Conservation (phyloP, 2,329 filamentous ascomycete genomes). For the Chaetomium globosum region DNA sequence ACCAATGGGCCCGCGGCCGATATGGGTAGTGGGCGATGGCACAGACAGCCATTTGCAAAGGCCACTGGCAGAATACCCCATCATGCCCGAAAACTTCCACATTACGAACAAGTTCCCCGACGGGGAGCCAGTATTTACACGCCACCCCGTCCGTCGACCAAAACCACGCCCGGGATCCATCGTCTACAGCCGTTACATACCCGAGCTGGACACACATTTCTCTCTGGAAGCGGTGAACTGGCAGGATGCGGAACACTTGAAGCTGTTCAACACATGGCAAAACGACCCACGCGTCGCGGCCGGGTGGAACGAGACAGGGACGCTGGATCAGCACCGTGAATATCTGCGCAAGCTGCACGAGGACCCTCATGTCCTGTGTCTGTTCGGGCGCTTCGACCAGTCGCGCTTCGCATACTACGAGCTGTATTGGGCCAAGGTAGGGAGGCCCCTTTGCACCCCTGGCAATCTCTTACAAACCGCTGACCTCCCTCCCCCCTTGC, state of each 20-base stretch:
- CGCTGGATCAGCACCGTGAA: constrained; percentile 70
- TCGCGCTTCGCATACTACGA: constrained; percentile 75
- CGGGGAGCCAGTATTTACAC: constrained; percentile 42
- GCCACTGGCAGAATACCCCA: constrained; percentile 46
- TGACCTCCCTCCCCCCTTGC: constrained; percentile 6
- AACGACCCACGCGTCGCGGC: constrained; percentile 80
- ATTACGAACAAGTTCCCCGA: constrained; percentile 44
- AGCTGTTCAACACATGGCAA: constrained; percentile 76
- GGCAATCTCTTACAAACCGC: background rate
- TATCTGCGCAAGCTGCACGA: constrained; percentile 70
- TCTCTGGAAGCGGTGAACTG: constrained; percentile 73
- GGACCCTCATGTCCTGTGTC: constrained; percentile 69
- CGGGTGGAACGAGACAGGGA: constrained; percentile 79
- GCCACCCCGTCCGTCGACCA: constrained; percentile 69
- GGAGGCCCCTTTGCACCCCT: background rate
- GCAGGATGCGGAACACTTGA: constrained; percentile 63
- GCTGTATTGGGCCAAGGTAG: constrained; percentile 70
- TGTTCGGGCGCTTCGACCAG: constrained; percentile 73
- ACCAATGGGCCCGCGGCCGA: constrained; percentile 64
- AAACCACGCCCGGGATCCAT: constrained; percentile 72
- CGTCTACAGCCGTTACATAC: constrained; percentile 77
- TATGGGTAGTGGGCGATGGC: constrained; percentile 56
- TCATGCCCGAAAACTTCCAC: constrained; percentile 54
- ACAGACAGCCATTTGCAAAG: constrained; percentile 42
- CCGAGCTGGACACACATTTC: constrained; percentile 73